A percentile compares a stretch with the other conserved stretches of the same genome.
phyloP scores from a whole-genome alignment of 345 rosid genomes.

The Bruguiera parviflora region DNA sequence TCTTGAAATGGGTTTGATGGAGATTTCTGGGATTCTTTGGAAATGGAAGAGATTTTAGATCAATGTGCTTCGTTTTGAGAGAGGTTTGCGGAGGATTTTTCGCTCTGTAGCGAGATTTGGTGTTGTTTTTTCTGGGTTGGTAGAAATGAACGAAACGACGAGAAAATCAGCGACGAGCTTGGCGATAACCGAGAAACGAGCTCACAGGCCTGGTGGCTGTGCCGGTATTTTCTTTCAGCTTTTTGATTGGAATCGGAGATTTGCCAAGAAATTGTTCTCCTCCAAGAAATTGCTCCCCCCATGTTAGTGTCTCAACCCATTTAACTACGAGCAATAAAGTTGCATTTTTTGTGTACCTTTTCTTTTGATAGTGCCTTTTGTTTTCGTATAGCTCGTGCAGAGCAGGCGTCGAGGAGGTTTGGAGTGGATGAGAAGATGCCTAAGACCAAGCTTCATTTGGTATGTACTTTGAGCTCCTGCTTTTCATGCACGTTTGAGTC shows the following conservation, averaged over 20 bases:
- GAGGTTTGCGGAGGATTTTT: conserved; percentile 6
- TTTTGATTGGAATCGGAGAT: conserved; percentile 81
- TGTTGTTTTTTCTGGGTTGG: conserved; percentile 5
- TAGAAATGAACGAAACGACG: conserved; percentile 48
- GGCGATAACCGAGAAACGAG: conserved; percentile 65
- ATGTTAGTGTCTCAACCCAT: conserved; percentile 32
- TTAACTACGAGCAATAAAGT: conserved; percentile 1
- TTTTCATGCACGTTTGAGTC: neutral
- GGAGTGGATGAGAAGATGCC: conserved; percentile 87
- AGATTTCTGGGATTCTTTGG: neutral
- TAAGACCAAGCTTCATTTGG: conserved; percentile 65
- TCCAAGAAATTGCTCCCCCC: conserved; percentile 73
- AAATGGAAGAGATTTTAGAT: conserved; percentile 16
- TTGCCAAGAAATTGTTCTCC: conserved; percentile 80
- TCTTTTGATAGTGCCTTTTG: neutral
- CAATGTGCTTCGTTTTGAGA: conserved; percentile 4
- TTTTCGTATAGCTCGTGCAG: conserved; percentile 43
- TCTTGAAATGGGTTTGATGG: conserved; percentile 22
- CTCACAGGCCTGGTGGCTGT: conserved; percentile 72
- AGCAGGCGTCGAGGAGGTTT: conserved; percentile 57
- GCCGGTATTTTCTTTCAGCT: conserved; percentile 89
- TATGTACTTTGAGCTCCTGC: conserved; percentile 14
- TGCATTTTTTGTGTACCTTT: neutral
- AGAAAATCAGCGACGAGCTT: conserved; percentile 41
- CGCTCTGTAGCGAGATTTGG: conserved; percentile 8